phyloP scores from a whole-genome alignment of 306 rosid genomes.

The Amphicarpaea edgeworthii region DNA sequence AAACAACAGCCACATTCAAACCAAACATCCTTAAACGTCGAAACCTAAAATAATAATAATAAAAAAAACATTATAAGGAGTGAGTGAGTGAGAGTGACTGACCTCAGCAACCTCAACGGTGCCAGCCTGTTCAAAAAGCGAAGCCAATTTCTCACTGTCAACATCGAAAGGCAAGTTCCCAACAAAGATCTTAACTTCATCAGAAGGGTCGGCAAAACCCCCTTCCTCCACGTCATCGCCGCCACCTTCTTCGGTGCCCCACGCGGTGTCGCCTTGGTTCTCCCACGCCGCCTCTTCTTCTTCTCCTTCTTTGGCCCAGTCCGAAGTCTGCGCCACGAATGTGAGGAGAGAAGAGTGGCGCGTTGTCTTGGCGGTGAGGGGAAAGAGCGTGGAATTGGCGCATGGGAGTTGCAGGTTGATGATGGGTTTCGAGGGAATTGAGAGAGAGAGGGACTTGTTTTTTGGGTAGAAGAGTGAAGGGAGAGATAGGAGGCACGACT shows the following conservation, averaged over 20 bases:
- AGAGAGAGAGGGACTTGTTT: slow-evolving; percentile 52
- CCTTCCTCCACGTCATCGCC: slow-evolving; percentile 38
- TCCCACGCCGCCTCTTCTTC: slow-evolving; percentile 56
- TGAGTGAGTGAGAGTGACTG: slow-evolving; percentile 31
- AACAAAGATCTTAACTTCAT: slow-evolving; percentile 81
- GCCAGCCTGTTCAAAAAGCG: slow-evolving; percentile 79
- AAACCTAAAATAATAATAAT: background rate
- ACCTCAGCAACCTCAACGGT: slow-evolving; percentile 92
- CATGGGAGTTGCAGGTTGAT: slow-evolving; percentile 56
- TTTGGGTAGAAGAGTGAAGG: slow-evolving; percentile 60
- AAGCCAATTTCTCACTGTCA: slow-evolving; percentile 76
- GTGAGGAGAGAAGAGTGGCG: slow-evolving; percentile 57
- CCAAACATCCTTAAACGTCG: background rate
- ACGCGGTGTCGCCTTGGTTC: slow-evolving; percentile 46
- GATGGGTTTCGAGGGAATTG: slow-evolving; percentile 56
- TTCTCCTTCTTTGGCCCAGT: slow-evolving; percentile 73
- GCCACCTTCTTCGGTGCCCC: slow-evolving; percentile 60
- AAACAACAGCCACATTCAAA: slow-evolving; percentile 36
- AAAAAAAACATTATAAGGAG: background rate
- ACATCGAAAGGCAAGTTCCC: slow-evolving; percentile 91
- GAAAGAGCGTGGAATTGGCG: slow-evolving; percentile 49
- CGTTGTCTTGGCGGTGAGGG: slow-evolving; percentile 45
- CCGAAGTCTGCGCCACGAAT: slow-evolving; percentile 77
- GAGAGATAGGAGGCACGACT: slow-evolving; percentile 62
- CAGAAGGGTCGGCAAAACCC: slow-evolving; percentile 60